Evolutionary conservation across 2,329 filamentous ascomycete genomes (phyloP).

Genomic region (Penicillium decumbens): DNA sequence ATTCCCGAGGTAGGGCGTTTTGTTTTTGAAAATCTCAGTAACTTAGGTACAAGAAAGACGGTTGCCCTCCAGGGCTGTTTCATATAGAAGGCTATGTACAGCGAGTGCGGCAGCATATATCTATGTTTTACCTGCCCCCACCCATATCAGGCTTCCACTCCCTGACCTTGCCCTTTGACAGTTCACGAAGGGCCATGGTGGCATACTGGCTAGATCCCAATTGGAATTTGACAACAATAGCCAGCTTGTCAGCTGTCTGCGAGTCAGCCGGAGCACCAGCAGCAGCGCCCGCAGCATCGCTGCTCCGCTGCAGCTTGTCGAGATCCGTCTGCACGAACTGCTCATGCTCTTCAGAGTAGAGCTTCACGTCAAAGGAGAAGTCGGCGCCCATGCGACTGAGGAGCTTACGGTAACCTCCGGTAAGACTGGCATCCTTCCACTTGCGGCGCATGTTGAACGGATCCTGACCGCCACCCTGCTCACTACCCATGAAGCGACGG

Average conservation of each 20-base stretch:
- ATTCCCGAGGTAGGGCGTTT: background rate
- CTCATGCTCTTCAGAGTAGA: constrained; percentile 62
- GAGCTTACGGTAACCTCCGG: constrained; percentile 81
- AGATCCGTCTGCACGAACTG: constrained; percentile 88
- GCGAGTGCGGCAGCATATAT: background rate
- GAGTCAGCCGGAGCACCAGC: constrained; percentile 12
- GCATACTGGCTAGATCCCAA: constrained; percentile 77
- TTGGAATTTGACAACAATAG: constrained; percentile 67
- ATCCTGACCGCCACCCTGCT: constrained; percentile 71
- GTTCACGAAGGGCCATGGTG: constrained; percentile 73
- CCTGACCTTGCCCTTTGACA: constrained; percentile 65
- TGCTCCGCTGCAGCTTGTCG: constrained; percentile 57
- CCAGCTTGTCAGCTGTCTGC: constrained; percentile 50
- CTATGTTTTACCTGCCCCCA: constrained; percentile 34
- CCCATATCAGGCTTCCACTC: constrained; percentile 61
- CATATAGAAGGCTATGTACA: background rate
- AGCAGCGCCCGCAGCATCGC: constrained; percentile 13
- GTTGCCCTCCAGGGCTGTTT: background rate
- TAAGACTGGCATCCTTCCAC: constrained; percentile 82
- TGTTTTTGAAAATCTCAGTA: background rate
- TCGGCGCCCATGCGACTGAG: constrained; percentile 64
- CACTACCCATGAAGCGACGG: constrained; percentile 74
- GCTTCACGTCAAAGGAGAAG: constrained; percentile 63
- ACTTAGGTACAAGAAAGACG: background rate
- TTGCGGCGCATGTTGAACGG: constrained; percentile 80